A percentile compares a stretch with the other conserved stretches of the same genome.
These are phyloP conservation scores for Narthecium ossifragum DNA, from an alignment of 106 monocot genomes.

Conservation along the genomic window DNA sequence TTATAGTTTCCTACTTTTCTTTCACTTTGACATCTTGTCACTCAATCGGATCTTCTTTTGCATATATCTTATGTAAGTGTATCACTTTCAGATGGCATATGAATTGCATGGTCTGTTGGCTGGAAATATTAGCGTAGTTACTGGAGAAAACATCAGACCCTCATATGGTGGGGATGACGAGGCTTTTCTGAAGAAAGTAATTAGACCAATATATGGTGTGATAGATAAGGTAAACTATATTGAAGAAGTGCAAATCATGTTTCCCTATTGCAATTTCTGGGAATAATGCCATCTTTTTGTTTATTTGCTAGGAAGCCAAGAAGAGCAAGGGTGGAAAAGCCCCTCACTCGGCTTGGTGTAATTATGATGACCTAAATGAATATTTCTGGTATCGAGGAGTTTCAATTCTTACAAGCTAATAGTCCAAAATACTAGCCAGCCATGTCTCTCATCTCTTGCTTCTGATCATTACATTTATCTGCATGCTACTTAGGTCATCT, in stretches of 20 bases:
- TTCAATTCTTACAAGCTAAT: background rate
- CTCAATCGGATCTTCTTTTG: background rate
- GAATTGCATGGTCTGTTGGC: constrained; percentile 89
- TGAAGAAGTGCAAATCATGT: background rate
- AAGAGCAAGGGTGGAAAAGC: constrained; percentile 90
- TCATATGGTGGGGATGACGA: constrained; percentile 96
- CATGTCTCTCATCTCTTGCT: background rate
- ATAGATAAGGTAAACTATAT: constrained; percentile 56
- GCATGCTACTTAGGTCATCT: constrained; percentile 45
- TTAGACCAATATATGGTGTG: constrained; percentile 87
- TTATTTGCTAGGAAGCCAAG: constrained; percentile 68
- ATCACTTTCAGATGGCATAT: constrained; percentile 88
- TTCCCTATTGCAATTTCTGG: background rate
- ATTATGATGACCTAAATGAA: constrained; percentile 99
- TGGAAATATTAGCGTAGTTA: constrained; percentile 91
- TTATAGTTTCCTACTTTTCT: too few species aligned
- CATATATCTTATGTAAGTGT: background rate
- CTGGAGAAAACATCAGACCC: constrained; percentile 91
- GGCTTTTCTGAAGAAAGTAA: constrained; percentile 91
- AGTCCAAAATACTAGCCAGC: background rate
- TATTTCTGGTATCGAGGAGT: constrained; percentile 70
- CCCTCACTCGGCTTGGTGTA: constrained; percentile 89
- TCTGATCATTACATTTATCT: constrained; percentile 1
- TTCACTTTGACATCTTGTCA: background rate
- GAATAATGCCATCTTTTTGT: background rate